Conservation (phyloP, 192 early-diverging fungal genomes). For the Coemansia sp. region DNA sequence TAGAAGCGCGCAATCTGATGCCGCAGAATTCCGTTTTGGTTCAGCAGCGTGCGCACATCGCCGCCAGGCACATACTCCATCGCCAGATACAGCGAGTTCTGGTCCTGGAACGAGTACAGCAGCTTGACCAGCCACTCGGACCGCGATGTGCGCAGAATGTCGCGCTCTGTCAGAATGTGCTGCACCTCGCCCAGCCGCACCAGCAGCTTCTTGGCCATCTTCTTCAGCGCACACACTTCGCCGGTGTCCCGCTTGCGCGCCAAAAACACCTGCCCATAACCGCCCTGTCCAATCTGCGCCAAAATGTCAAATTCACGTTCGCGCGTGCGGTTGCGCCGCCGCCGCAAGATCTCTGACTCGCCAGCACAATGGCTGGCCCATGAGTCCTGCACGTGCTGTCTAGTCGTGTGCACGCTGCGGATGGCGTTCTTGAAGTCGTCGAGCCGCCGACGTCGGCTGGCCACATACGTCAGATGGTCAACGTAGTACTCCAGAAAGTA, state of each 20-base stretch:
- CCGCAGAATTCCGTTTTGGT: conserved; percentile 67
- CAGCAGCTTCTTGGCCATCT: conserved; percentile 69
- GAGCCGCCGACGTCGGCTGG: conserved; percentile 61
- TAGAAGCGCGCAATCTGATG: conserved; percentile 83
- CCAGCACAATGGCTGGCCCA: conserved; percentile 60
- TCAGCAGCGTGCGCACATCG: conserved; percentile 75
- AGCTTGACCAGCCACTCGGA: conserved; percentile 84
- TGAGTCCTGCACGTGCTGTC: conserved; percentile 54
- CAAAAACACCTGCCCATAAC: conserved; percentile 75
- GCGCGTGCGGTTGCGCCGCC: conserved; percentile 63
- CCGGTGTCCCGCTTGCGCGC: conserved; percentile 66
- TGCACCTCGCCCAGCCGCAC: conserved; percentile 65
- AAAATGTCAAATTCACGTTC: conserved; percentile 67
- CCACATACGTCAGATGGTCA: conserved; percentile 70
- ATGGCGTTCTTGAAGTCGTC: conserved; percentile 58
- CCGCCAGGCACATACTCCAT: conserved; percentile 70
- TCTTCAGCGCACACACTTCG: conserved; percentile 71
- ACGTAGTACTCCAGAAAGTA: conserved; percentile 82
- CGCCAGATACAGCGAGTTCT: conserved; percentile 67
- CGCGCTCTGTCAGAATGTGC: conserved; percentile 73
- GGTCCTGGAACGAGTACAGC: conserved; percentile 85
- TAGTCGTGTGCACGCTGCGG: conserved; percentile 39
- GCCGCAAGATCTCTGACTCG: conserved; percentile 61
- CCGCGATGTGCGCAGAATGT: conserved; percentile 66
- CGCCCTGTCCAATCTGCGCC: conserved; percentile 74